phyloP scores from a whole-genome alignment of 192 early-diverging fungal species.

The Umbelopsis sp. region DNA sequence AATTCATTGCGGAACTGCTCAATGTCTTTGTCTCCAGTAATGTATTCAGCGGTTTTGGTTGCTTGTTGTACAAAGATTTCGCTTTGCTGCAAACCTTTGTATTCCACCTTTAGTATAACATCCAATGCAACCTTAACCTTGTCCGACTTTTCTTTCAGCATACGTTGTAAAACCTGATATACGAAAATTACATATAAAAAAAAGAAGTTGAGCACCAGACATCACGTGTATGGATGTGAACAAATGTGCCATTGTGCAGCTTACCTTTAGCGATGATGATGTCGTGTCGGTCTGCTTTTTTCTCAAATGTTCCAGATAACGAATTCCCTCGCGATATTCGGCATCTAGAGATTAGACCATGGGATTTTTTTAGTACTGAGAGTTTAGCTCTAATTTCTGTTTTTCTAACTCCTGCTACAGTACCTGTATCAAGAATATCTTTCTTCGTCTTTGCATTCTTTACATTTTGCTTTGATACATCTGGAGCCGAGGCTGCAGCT shows the following conservation, averaged over 20 bases:
- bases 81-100: background rate
- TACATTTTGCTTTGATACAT: conserved; percentile 33
- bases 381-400: background rate
- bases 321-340: conserved; percentile 33
- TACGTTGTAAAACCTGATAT: background rate
- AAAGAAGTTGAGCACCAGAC: background rate
- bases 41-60: background rate
- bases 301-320: conserved; percentile 23
- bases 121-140: background rate
- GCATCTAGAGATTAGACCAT: conserved; percentile 7
- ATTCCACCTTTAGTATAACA: conserved; percentile 4
- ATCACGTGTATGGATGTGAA: background rate
- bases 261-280: conserved; percentile 9
- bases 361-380: background rate
- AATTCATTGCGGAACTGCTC: conserved; percentile 23
- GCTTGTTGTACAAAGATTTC: conserved; percentile 13
- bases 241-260: background rate
- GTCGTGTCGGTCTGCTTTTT: conserved; percentile 22
- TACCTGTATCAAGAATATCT: conserved; percentile 39
- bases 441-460: conserved; percentile 42
- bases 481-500: conserved; percentile 14
- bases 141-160: conserved; percentile 13
- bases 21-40: conserved; percentile 26
- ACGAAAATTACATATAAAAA: background rate
- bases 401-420: background rate